phyloP scores from a whole-genome alignment of 495 filamentous ascomycete genomes.

The Penicillium nucicola region DNA sequence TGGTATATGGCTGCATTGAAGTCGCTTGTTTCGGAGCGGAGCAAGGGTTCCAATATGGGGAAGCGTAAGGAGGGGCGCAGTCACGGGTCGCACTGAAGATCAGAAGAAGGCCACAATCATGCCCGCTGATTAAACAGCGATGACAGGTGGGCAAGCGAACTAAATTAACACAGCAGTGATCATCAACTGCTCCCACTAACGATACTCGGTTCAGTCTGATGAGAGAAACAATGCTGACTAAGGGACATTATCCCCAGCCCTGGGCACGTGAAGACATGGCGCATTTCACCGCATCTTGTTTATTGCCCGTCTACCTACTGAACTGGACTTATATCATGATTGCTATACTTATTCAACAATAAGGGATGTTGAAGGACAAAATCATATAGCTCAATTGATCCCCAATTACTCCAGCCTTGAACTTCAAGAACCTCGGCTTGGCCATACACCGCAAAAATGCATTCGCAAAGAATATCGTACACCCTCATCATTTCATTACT shows the following conservation, averaged over 20 bases:
- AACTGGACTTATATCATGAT: neutral
- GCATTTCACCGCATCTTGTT: neutral
- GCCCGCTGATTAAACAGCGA: slow-evolving; percentile 2
- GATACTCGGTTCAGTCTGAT: slow-evolving; percentile 18
- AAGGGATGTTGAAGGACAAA: neutral
- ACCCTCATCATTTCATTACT: slow-evolving; percentile 8
- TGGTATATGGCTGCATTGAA: slow-evolving; percentile 37
- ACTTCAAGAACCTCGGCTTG: neutral
- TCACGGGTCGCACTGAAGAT: slow-evolving; percentile 21
- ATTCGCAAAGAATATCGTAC: neutral
- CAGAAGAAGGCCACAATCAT: slow-evolving; percentile 16
- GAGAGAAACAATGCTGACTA: slow-evolving; percentile 25
- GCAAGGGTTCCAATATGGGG: slow-evolving; percentile 27
- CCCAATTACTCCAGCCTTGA: neutral
- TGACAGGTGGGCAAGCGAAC: slow-evolving; percentile 1
- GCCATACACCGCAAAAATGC: neutral
- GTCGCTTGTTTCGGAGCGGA: slow-evolving; percentile 13
- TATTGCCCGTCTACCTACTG: neutral
- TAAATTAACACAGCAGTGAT: slow-evolving; percentile 10
- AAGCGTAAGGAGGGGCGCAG: slow-evolving; percentile 25
- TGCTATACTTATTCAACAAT: too few species aligned
- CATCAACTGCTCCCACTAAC: slow-evolving; percentile 12
- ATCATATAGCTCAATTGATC: neutral
- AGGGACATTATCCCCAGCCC: slow-evolving; percentile 7
- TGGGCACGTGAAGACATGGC: neutral